Conservation (phyloP, 1,139 yeast genomes). For the Hyphopichia buzzinii region DNA sequence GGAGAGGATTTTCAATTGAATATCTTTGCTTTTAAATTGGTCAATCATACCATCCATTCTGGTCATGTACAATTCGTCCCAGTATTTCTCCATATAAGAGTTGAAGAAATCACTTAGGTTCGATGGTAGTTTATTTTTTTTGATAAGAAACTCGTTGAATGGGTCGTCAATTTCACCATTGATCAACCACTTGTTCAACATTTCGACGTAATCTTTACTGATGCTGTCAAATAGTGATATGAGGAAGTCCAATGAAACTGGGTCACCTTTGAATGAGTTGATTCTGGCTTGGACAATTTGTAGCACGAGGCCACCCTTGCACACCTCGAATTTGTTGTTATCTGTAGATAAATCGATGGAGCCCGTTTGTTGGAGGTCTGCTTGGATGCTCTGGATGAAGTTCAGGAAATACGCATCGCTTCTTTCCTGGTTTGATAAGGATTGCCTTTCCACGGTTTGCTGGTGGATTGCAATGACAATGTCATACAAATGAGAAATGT, state of each 20-base stretch:
- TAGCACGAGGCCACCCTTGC: slow-evolving; percentile 70
- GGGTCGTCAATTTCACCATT: slow-evolving; percentile 78
- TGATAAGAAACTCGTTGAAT: slow-evolving; percentile 77
- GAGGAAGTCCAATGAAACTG: slow-evolving; percentile 52
- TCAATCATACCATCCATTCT: slow-evolving; percentile 73
- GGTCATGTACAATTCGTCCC: slow-evolving; percentile 82
- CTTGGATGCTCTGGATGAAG: slow-evolving; percentile 39
- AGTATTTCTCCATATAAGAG: slow-evolving; percentile 67
- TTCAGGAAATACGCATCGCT: slow-evolving; percentile 32
- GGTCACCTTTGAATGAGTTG: slow-evolving; percentile 64
- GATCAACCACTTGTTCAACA: slow-evolving; percentile 77
- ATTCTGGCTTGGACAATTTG: slow-evolving; percentile 60
- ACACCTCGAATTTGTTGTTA: slow-evolving; percentile 50
- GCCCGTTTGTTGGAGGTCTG: slow-evolving; percentile 42
- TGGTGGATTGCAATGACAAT: slow-evolving; percentile 47
- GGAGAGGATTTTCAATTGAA: slow-evolving; percentile 64
- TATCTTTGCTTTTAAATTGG: slow-evolving; percentile 54
- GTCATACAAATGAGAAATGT: slow-evolving; percentile 56
- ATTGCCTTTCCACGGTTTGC: slow-evolving; percentile 27
- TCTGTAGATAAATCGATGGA: slow-evolving; percentile 50
- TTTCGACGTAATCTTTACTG: slow-evolving; percentile 60
- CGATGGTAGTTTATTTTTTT: slow-evolving; percentile 37
- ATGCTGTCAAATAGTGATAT: slow-evolving; percentile 53
- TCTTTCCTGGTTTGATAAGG: slow-evolving; percentile 7
- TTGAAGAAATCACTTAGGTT: slow-evolving; percentile 36